phyloP scores from a whole-genome alignment of 441 rosid species.

The Erysimum pusillum region DNA sequence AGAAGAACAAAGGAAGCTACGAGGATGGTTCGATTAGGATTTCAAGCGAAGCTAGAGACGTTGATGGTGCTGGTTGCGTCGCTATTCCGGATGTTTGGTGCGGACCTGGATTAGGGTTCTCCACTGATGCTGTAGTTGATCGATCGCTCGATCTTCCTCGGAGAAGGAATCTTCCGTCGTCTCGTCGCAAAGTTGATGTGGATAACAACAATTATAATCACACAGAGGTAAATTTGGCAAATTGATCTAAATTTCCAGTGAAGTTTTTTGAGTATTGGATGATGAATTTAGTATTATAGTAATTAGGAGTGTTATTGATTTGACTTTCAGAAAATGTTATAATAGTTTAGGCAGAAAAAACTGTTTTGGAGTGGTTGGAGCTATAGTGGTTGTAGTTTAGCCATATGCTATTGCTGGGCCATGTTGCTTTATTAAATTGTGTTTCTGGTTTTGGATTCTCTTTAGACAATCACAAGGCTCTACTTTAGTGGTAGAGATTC shows the following conservation, averaged over 20 bases:
- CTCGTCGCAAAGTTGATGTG: constrained; percentile 69
- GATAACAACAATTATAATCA: constrained; percentile 53
- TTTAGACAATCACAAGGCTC: constrained; percentile 30
- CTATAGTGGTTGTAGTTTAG: constrained; percentile 25
- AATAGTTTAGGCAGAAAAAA: constrained; percentile 29
- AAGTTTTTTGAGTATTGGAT: background rate
- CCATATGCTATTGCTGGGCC: constrained; percentile 36
- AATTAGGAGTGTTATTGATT: constrained; percentile 18
- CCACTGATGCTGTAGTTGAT: constrained; percentile 57
- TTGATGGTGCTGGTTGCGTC: constrained; percentile 54
- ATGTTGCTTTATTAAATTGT: constrained; percentile 22
- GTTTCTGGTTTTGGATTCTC: constrained; percentile 31
- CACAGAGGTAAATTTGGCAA: constrained; percentile 45
- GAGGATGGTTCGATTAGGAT: constrained; percentile 38
- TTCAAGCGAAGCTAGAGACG: constrained; percentile 38
- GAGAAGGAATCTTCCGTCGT: constrained; percentile 56
- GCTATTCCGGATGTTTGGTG: constrained; percentile 58
- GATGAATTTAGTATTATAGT: constrained; percentile 8
- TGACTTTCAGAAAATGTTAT: constrained; percentile 19
- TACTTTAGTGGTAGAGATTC: constrained; percentile 38
- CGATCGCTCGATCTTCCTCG: constrained; percentile 39
- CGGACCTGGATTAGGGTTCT: constrained; percentile 84
- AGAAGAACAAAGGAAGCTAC: constrained; percentile 44
- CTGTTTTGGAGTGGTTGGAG: constrained; percentile 44
- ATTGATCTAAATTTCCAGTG: background rate